phyloP scores from a whole-genome alignment of 495 filamentous ascomycete species.

The Aspergillus leporis region DNA sequence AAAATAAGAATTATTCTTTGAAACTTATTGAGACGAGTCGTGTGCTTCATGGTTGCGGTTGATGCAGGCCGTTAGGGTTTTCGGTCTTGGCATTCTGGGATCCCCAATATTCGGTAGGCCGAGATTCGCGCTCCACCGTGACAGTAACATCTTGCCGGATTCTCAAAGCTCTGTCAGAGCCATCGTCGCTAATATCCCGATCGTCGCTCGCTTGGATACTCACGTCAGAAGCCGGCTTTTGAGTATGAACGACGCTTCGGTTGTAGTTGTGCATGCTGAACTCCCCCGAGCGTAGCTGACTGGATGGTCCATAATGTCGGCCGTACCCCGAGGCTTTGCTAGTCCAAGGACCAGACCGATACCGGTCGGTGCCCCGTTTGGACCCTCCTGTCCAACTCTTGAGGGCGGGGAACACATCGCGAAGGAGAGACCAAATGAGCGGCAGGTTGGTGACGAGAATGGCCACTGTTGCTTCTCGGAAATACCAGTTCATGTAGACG shows the following conservation, averaged over 20 bases:
- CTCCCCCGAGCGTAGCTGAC: constrained; percentile 35
- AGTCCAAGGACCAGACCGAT: constrained; percentile 41
- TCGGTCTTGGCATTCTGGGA: constrained; percentile 4
- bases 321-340: constrained; percentile 31
- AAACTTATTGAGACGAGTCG: constrained; percentile 3
- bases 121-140: constrained; percentile 40
- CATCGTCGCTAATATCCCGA: constrained; percentile 40
- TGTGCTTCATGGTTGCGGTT: constrained; percentile 17
- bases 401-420: constrained; percentile 56
- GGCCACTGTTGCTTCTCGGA: constrained; percentile 66
- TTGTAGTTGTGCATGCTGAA: constrained; percentile 38
- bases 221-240: constrained; percentile 36
- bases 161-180: constrained; percentile 41
- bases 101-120: constrained; percentile 27
- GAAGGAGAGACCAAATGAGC: constrained; percentile 62
- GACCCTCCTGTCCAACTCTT: constrained; percentile 50
- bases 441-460: constrained; percentile 67
- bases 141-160: constrained; percentile 51
- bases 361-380: constrained; percentile 36
- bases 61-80: neutral
- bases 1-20: neutral
- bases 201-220: constrained; percentile 32
- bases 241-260: constrained; percentile 29
- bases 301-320: constrained; percentile 35
- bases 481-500: constrained; percentile 70